A percentile compares a stretch with the other conserved stretches of the same genome.
These are phyloP conservation scores for Nitzschia inconspicua DNA, from an alignment of 108 stramenopile species.

Conservation along the genomic window DNA sequence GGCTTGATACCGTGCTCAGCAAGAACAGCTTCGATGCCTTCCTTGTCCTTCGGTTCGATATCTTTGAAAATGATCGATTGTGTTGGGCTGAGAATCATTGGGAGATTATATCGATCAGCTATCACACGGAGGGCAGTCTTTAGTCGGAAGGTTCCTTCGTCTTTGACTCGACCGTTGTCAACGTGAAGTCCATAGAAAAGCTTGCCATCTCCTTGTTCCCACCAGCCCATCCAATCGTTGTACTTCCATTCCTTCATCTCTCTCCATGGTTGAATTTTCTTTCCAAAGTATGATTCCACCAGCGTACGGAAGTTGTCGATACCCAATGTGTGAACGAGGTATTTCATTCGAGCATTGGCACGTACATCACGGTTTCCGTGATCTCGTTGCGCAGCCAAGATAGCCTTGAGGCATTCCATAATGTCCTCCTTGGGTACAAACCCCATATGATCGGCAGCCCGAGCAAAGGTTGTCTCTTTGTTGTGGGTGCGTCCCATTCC, in stretches of 20 bases:
- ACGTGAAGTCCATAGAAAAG: constrained; percentile 92
- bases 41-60: constrained; percentile 86
- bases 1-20: constrained; percentile 81
- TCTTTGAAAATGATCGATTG: constrained; percentile 92
- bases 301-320: constrained; percentile 89
- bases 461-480: constrained; percentile 96
- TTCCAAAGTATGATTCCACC: constrained; percentile 92
- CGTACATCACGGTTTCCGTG: constrained; percentile 97
- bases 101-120: constrained; percentile 85
- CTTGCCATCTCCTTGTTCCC: constrained; percentile 96
- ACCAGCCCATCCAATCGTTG: constrained; percentile 99
- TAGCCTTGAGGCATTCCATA: constrained; percentile 89
- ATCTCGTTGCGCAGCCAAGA: constrained; percentile 94
- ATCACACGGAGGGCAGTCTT: constrained; percentile 88
- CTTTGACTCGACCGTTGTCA: constrained; percentile 96
- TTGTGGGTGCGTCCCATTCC: constrained; percentile 98
- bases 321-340: constrained; percentile 96
- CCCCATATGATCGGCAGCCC: constrained; percentile 95
- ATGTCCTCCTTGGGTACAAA: constrained; percentile 94
- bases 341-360: constrained; percentile 98
- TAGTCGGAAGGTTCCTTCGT: constrained; percentile 84
- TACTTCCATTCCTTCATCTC: constrained; percentile 88
- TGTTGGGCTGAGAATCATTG: constrained; percentile 91
- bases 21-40: constrained; percentile 80
- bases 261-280: constrained; percentile 82